Evolutionary conservation across 2,329 filamentous ascomycete genomes (phyloP).

Genomic region (Arachnomyces sp.): DNA sequence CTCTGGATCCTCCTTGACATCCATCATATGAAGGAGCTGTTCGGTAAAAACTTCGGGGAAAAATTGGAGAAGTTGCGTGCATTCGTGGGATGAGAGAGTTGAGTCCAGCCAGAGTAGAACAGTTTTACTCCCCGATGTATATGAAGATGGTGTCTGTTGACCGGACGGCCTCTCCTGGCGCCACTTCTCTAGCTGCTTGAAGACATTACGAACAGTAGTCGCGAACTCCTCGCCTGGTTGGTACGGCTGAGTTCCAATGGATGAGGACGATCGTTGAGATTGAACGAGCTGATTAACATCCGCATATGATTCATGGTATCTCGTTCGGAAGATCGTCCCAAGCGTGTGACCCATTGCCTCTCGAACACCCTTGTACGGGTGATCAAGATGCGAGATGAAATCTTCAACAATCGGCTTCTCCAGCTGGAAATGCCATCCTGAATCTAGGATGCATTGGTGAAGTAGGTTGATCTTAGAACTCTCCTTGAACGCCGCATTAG

Average conservation of each 20-base stretch:
- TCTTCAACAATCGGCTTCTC: constrained; percentile 82
- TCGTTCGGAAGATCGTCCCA: constrained; percentile 77
- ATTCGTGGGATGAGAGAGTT: constrained; percentile 84
- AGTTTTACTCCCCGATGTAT: constrained; percentile 94
- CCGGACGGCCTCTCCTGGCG: constrained; percentile 73
- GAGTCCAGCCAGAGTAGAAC: constrained; percentile 91
- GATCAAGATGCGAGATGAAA: constrained; percentile 84
- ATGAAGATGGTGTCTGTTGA: constrained; percentile 86
- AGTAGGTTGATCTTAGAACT: constrained; percentile 90
- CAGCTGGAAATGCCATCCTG: constrained; percentile 92
- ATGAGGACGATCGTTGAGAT: constrained; percentile 68
- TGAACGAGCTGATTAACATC: constrained; percentile 68
- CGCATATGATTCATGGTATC: constrained; percentile 89
- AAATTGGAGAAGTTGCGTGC: constrained; percentile 80
- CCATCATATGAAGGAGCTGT: constrained; percentile 98
- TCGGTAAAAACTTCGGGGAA: constrained; percentile 86
- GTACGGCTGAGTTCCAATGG: constrained; percentile 79
- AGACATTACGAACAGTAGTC: constrained; percentile 63
- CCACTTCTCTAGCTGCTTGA: constrained; percentile 76
- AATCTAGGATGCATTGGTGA: constrained; percentile 77
- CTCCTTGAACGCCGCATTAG: constrained; percentile 97
- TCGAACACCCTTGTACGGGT: constrained; percentile 94
- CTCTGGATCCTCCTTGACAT: constrained; percentile 96
- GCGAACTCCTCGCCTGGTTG: constrained; percentile 66
- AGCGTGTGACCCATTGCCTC: constrained; percentile 90